Evolutionary conservation across 148 eudicot genomes (phyloP), one percentile per base, ranked within the genome.

Genomic region (Nepenthes gracilis): DNA sequence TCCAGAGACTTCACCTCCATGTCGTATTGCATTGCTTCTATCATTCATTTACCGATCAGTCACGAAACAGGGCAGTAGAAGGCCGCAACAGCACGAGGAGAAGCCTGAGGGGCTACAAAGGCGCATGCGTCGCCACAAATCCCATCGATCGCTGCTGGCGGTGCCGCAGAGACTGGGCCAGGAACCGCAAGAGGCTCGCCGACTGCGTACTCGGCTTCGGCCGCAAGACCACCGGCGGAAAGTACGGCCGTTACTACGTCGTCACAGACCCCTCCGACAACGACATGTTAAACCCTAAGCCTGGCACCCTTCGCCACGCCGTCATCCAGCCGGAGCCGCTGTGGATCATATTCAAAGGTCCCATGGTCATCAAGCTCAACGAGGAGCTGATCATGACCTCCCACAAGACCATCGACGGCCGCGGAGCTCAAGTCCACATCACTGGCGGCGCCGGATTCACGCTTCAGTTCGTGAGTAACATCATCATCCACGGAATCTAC

Each of bases 121-220:
- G 78, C n/a, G 15, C 67, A 33, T 81, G 82, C 80, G 33, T 53
- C 50, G 85, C 85, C 12, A 55, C 78, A 1, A 78, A 81, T 68
- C 86, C 86, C 1, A 81, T 81, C 34, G 86, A 81, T 70, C 72
- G 66, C 50, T 81, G 86, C 54, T 81, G 86, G 86, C 64, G 86
- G 54, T 81, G 86, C 52, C 69, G 58, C 34, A 58, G 59, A 7
- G 38, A 78, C 61, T 81, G 83, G 83, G 55, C 64, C 9, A 55
- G 50, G 5, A 58, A 78, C 66, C 76, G 83, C 5, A 59, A 68
- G 58, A 73, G 47, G 75, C 67, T 81, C 45, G 81, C 81, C 32
- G 59, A 63, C 9, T 81, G 86, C 23, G 83, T 43, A 2, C 55
- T 73, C 4, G 86, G 86, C 2, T 81, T 81, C 59, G 86, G 86